A percentile compares a stretch with the other conserved stretches of the same genome.
Conservation (phyloP, 1,139 yeast species). For the Magnusiomyces tetraspermus region DNA sequence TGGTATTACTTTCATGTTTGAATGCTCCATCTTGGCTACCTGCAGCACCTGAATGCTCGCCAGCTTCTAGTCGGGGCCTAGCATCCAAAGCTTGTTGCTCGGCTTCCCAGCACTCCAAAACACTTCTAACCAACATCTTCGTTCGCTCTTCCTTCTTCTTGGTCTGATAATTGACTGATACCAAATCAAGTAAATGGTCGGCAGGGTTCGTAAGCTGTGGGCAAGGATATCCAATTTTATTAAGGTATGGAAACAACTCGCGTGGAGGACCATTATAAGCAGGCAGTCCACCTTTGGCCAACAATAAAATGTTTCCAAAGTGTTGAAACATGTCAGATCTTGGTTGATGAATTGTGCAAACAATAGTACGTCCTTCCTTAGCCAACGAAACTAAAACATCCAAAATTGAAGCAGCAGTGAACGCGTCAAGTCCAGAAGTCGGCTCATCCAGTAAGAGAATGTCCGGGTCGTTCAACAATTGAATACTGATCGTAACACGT, state of each 20-base stretch:
- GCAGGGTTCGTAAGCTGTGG: slow-evolving; percentile 61
- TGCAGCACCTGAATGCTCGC: slow-evolving; percentile 2
- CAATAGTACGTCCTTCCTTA: slow-evolving; percentile 55
- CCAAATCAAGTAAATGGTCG: slow-evolving; percentile 61
- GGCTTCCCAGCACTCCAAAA: slow-evolving; percentile 27
- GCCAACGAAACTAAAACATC: slow-evolving; percentile 52
- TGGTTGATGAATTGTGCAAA: slow-evolving; percentile 82
- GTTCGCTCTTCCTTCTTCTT: slow-evolving; percentile 33
- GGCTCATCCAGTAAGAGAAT: slow-evolving; percentile 75
- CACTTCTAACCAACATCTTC: slow-evolving; percentile 26
- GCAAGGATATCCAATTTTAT: slow-evolving; percentile 41
- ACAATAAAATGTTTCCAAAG: slow-evolving; percentile 58
- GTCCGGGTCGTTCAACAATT: slow-evolving; percentile 60
- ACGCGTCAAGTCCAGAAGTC: slow-evolving; percentile 77
- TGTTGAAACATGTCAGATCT: slow-evolving; percentile 50
- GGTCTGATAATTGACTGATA: slow-evolving; percentile 41
- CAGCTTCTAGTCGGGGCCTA: not conserved
- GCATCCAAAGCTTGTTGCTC: not conserved
- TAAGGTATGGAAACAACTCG: slow-evolving; percentile 39
- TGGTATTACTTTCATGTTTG: slow-evolving; percentile 16
- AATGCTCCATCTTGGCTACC: slow-evolving; percentile 15
- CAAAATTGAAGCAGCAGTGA: slow-evolving; percentile 64
- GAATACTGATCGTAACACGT: slow-evolving; percentile 73
- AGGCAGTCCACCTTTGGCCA: slow-evolving; percentile 65
- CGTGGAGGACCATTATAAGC: slow-evolving; percentile 46